Percentiles rank a stretch among this genome's conserved stretches.
Conservation (phyloP, 164 flowering plant genomes). For the Liquidambar formosana region DNA sequence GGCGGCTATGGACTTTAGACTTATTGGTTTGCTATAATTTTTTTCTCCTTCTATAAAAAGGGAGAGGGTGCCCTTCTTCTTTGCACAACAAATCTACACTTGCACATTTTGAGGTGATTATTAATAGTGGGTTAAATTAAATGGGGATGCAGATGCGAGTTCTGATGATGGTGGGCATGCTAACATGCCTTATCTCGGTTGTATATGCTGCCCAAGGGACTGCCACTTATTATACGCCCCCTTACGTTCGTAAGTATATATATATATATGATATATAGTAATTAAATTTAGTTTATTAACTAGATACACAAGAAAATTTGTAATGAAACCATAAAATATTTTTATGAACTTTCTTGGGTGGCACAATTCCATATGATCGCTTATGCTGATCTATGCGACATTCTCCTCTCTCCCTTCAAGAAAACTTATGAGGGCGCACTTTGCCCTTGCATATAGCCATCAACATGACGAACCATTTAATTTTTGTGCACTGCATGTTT, state of each 20-base stretch:
- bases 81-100: constrained; percentile 1
- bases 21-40: too few species aligned
- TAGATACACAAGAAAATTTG: too few species aligned
- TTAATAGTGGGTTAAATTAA: neutral
- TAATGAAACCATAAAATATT: too few species aligned
- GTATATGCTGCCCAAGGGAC: constrained; percentile 14
- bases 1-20: too few species aligned
- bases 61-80: too few species aligned
- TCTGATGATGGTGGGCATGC: constrained; percentile 1
- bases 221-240: neutral
- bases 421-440: neutral
- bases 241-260: neutral
- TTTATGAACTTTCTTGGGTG: neutral
- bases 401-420: neutral
- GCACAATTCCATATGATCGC: neutral
- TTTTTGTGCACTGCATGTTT: too few species aligned
- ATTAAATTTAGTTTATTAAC: too few species aligned
- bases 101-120: constrained; percentile 11
- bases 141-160: constrained; percentile 4
- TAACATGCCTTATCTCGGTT: constrained; percentile 8
- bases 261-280: too few species aligned
- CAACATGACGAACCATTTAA: too few species aligned
- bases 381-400: too few species aligned
- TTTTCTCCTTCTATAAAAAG: too few species aligned
- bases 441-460: too few species aligned